Evolutionary conservation across 176 grass and related monocot species (phyloP).

Genomic region (Otatea glauca): DNA sequence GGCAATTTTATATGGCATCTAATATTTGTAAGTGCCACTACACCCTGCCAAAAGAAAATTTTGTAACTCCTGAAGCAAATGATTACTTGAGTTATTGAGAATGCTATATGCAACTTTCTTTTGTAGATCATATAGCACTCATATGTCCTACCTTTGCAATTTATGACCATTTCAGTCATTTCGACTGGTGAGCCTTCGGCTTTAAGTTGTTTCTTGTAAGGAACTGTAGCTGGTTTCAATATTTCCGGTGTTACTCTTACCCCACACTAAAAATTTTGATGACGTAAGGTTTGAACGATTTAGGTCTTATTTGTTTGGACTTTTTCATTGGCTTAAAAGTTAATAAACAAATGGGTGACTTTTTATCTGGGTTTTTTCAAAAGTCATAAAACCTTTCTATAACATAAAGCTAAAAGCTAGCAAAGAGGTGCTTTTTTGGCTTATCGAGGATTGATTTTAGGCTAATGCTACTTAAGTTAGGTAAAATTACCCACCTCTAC

Average conservation of each 20-base stretch:
- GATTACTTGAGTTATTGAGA: not conserved
- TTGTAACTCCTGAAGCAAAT: not conserved
- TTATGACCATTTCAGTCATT: not conserved
- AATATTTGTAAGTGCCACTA: not conserved
- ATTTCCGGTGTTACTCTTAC: not conserved
- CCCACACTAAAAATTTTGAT: not conserved
- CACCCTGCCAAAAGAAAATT: not conserved
- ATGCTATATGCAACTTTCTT: not conserved
- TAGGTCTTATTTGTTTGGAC: too few species aligned
- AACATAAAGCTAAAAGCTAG: too few species aligned
- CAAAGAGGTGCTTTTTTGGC: too few species aligned
- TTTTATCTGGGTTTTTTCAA: too few species aligned
- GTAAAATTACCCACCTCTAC: too few species aligned
- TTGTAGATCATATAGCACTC: not conserved
- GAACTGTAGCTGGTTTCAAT: constrained; percentile 6
- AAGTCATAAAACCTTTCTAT: too few species aligned
- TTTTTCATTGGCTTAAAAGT: too few species aligned
- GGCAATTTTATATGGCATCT: not conserved
- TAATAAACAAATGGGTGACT: too few species aligned
- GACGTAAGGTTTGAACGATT: not conserved
- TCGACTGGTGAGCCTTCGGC: not conserved
- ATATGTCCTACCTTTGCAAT: not conserved
- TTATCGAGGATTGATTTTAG: too few species aligned
- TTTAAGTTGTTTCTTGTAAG: constrained; percentile 16
- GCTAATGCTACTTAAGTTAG: too few species aligned